phyloP scores from a whole-genome alignment of 2,329 filamentous ascomycete genomes.

The Diaporthe citrichinensis region DNA sequence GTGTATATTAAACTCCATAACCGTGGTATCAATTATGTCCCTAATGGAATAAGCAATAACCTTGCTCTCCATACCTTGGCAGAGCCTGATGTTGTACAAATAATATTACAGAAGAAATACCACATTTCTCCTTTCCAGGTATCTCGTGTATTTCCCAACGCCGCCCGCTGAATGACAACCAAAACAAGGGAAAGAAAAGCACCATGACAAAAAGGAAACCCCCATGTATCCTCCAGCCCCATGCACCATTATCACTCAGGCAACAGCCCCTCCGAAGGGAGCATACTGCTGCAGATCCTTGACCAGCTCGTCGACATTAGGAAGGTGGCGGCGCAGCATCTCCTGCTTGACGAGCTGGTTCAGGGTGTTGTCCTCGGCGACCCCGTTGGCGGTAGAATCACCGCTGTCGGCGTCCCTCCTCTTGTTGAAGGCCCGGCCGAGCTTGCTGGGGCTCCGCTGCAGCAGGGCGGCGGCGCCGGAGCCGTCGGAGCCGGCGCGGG shows the following conservation, averaged over 20 bases:
- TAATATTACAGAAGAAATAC: slow-evolving; percentile 26
- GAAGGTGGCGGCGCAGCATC: slow-evolving; percentile 82
- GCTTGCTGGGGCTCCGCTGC: slow-evolving; percentile 79
- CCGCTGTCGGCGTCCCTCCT: slow-evolving; percentile 50
- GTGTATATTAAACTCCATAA: slow-evolving; percentile 11
- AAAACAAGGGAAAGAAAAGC: slow-evolving; percentile 9
- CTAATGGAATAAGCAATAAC: slow-evolving; percentile 2
- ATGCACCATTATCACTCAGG: slow-evolving; percentile 48
- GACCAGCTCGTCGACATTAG: slow-evolving; percentile 87
- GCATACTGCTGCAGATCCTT: slow-evolving; percentile 85
- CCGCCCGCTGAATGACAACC: slow-evolving; percentile 12
- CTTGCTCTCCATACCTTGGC: background rate
- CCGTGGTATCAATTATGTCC: slow-evolving; percentile 22
- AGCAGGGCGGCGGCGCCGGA: slow-evolving; percentile 55
- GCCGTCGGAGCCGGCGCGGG: slow-evolving; percentile 61
- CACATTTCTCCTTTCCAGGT: slow-evolving; percentile 5
- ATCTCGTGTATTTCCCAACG: slow-evolving; percentile 22
- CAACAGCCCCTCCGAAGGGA: slow-evolving; percentile 76
- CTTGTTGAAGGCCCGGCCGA: slow-evolving; percentile 62
- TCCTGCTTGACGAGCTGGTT: slow-evolving; percentile 86
- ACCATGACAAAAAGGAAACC: slow-evolving; percentile 44
- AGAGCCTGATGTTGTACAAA: slow-evolving; percentile 1
- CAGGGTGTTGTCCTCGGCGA: slow-evolving; percentile 62
- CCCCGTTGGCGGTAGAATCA: background rate
- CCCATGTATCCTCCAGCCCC: slow-evolving; percentile 23